Evolutionary conservation across 495 filamentous ascomycete genomes (phyloP).

Genomic region (Clohesyomyces aquaticus): DNA sequence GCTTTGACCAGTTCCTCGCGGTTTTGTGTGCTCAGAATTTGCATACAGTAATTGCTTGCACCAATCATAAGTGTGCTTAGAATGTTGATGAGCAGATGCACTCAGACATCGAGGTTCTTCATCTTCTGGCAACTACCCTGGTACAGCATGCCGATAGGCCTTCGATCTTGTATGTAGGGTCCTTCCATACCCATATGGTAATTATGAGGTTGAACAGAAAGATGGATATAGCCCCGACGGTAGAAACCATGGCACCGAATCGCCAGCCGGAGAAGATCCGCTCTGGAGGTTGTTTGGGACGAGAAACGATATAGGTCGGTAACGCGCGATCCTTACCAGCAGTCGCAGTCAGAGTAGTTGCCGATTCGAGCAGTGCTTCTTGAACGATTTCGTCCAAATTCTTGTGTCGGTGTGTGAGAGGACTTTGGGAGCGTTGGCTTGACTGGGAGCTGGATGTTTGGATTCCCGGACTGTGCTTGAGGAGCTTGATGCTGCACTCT

Average conservation of each 20-base stretch:
- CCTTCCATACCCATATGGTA: background rate
- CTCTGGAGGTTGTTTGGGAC: background rate
- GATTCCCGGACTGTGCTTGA: too few relatives aligned
- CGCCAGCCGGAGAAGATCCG: background rate
- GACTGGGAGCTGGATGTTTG: too few relatives aligned
- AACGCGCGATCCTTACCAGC: too few relatives aligned
- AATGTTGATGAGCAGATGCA: conserved; percentile 1
- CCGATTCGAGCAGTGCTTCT: background rate
- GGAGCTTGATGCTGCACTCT: too few relatives aligned
- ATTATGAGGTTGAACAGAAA: conserved; percentile 6
- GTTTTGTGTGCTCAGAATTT: background rate
- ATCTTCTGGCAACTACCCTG: background rate
- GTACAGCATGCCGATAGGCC: background rate
- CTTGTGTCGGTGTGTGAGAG: background rate
- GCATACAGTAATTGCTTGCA: conserved; percentile 3
- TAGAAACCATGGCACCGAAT: background rate
- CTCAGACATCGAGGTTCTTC: background rate
- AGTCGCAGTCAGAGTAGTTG: too few relatives aligned
- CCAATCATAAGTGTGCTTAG: background rate
- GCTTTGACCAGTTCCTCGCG: background rate
- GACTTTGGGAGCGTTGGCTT: background rate
- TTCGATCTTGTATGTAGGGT: background rate
- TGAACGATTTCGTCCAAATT: background rate
- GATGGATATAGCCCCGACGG: background rate
- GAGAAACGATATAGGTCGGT: too few relatives aligned